phyloP scores from a whole-genome alignment of 1,284 basidiomycete genomes.

The Moesziomyces aphidis region DNA sequence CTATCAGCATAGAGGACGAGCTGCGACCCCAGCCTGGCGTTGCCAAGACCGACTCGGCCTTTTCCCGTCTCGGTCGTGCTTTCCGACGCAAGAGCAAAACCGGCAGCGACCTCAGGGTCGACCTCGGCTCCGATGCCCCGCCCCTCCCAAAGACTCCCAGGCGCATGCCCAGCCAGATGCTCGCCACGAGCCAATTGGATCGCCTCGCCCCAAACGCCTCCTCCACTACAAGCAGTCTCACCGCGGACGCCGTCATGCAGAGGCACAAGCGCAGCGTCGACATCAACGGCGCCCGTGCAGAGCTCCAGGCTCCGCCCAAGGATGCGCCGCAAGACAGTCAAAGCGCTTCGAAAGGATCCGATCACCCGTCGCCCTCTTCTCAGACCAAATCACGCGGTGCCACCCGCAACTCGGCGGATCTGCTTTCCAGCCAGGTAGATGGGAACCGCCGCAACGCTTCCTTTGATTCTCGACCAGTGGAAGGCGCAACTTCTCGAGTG shows the following conservation, averaged over 20 bases:
- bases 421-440: not conserved
- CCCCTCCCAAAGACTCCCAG: constrained; percentile 24
- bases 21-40: constrained; percentile 6
- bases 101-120: constrained; percentile 28
- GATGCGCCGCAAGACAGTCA: not conserved
- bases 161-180: constrained; percentile 13
- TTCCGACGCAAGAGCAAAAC: constrained; percentile 50
- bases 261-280: constrained; percentile 12
- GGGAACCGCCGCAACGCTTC: not conserved
- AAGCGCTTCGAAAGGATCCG: not conserved
- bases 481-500: too few relatives aligned
- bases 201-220: constrained; percentile 29
- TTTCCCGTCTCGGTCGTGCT: constrained; percentile 39
- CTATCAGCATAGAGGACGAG: constrained; percentile 43
- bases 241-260: constrained; percentile 1
- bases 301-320: not conserved
- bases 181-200: constrained; percentile 11
- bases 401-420: not conserved
- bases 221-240: constrained; percentile 27
- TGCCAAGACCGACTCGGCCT: constrained; percentile 33
- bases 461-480: not conserved
- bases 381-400: not conserved
- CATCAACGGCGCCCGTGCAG: constrained; percentile 6
- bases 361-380: not conserved
- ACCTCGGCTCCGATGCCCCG: constrained; percentile 10